Conservation (phyloP, 2,329 filamentous ascomycete genomes). For the Claviceps purpurea region DNA sequence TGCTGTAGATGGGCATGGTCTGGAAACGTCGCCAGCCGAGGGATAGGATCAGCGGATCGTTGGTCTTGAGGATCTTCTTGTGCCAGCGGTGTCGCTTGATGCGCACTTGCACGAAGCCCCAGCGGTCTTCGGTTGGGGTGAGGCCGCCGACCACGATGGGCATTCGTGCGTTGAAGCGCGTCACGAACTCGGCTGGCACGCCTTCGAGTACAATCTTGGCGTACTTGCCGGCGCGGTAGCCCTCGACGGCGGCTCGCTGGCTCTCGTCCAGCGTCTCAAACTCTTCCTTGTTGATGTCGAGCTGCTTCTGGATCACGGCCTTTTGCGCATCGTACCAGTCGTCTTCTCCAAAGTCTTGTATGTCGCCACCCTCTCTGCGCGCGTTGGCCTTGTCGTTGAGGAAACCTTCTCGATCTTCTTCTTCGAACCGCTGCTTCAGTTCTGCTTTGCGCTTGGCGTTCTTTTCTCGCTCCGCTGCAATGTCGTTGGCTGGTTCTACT, state of each 20-base stretch:
- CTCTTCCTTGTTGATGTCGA: conserved; percentile 92
- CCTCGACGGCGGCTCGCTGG: conserved; percentile 75
- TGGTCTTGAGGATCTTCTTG: conserved; percentile 97
- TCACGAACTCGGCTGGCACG: conserved; percentile 82
- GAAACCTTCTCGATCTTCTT: conserved; percentile 95
- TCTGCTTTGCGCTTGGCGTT: conserved; percentile 93
- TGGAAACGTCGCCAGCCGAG: conserved; percentile 95
- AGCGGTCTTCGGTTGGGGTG: conserved; percentile 84
- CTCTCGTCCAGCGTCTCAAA: conserved; percentile 77
- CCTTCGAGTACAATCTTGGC: conserved; percentile 80
- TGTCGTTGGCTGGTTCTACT: conserved; percentile 29
- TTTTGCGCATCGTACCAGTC: conserved; percentile 99
- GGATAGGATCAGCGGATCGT: conserved; percentile 93
- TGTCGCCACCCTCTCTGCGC: conserved; percentile 51
- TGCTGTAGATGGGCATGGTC: conserved; percentile 82
- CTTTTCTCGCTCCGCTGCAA: conserved; percentile 81
- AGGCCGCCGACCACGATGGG: conserved; percentile 88
- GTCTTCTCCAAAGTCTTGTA: conserved; percentile 85
- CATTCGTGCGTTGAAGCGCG: conserved; percentile 65
- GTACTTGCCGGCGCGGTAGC: conserved; percentile 84
- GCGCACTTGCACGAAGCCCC: conserved; percentile 86
- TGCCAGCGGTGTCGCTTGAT: conserved; percentile 98
- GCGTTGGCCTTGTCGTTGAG: conserved; percentile 77
- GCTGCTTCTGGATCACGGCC: conserved; percentile 83
- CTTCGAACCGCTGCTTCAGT: conserved; percentile 84